These are phyloP conservation scores for Cercospora sojina DNA, from an alignment of 2,329 filamentous ascomycete species.

Conservation along the genomic window DNA sequence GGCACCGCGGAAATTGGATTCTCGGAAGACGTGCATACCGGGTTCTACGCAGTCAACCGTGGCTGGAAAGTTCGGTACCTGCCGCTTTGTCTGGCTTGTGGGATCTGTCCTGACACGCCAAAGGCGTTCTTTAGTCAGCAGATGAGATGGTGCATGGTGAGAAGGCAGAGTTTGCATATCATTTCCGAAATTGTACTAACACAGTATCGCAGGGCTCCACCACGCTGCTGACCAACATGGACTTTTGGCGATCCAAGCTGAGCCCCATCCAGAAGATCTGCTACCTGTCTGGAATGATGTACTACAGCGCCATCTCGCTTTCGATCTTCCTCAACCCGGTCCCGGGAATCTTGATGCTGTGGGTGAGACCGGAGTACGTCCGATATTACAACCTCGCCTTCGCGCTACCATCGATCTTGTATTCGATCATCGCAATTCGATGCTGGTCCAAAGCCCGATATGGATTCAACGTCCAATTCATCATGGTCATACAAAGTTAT, in stretches of 20 bases:
- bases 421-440: slow-evolving; percentile 43
- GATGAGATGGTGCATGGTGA: slow-evolving; percentile 45
- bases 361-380: slow-evolving; percentile 44
- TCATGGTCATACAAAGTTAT: slow-evolving; percentile 46
- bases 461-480: slow-evolving; percentile 47
- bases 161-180: not conserved
- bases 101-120: slow-evolving; percentile 47
- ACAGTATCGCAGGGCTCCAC: slow-evolving; percentile 36
- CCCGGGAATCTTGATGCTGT: slow-evolving; percentile 44
- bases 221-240: slow-evolving; percentile 44
- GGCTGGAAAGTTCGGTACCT: slow-evolving; percentile 48
- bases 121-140: slow-evolving; percentile 48
- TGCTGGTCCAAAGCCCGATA: slow-evolving; percentile 45
- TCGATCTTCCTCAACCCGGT: slow-evolving; percentile 45
- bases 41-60: slow-evolving; percentile 45
- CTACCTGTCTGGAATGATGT: slow-evolving; percentile 45
- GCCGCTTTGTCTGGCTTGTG: slow-evolving; percentile 45
- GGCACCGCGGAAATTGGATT: slow-evolving; percentile 47
- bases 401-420: slow-evolving; percentile 44
- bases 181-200: not conserved
- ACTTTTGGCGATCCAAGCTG: slow-evolving; percentile 44
- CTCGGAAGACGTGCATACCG: slow-evolving; percentile 49
- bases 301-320: slow-evolving; percentile 45
- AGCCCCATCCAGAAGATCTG: slow-evolving; percentile 45
- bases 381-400: slow-evolving; percentile 49